Base-by-base conservation (phyloP, 129 eudicot genomes). In the Heracleum sosnowskyi region DNA sequence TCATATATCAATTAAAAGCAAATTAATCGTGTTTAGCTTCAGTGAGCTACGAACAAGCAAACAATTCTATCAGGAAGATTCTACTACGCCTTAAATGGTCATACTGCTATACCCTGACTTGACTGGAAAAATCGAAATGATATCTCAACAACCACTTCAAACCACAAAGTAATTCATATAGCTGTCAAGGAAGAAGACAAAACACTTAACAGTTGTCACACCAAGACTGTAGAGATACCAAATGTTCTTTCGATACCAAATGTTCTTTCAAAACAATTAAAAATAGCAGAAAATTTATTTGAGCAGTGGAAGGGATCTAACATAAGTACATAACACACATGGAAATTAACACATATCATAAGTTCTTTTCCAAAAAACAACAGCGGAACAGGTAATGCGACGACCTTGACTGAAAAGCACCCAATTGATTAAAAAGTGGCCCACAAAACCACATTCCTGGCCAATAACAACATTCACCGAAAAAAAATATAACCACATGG, bases 401-500 rank as follows among this genome's bases (percentile, higher is more conserved):
- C 47, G 47, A 44, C 12, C 47, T 11, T 44, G 47, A 44, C 47
- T 11, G 4, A 44, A 44, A 12, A 44, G 12, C 16, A 11, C 16
- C 47, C 16, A 44, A 20, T 68, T 36, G 39, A 53, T 80, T 77
- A 74, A 1, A 5, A 83, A 70, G 20, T 70, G 83, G 79, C 66
- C 77, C 78, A 78, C 72, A 64, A n/a, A 81, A 80, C 81, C 68
- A 62, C 33, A 63, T 79, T 77, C 66, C 37, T 70, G 64, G 73
- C 63, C 76, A 75, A 73, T 86, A 78, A 77, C 57, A 80, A 77
- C 79, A 75, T 36, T 45, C 53, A 39, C 40, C 49, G 45, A 76
- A 86, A 70, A 70, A 36, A 74, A 76, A 37, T 79, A 60, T 46
- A 64, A 77, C 77, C 79, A 85, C 63, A 80, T 76, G 74, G 85